Base-by-base conservation (phyloP, 2,329 filamentous ascomycete genomes). In the Fusarium sp. region DNA sequence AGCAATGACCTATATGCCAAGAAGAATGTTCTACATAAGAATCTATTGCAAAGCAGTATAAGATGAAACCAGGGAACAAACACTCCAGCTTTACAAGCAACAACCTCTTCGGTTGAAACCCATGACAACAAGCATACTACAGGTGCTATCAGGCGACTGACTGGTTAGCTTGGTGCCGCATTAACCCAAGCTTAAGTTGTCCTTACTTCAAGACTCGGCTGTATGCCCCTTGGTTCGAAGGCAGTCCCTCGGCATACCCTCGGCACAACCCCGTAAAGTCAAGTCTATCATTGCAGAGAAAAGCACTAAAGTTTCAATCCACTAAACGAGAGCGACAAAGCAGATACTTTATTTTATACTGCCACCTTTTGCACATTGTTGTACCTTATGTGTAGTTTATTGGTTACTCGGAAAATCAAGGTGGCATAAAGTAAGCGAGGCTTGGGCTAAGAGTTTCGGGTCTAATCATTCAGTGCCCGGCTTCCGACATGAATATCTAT, bases 331-430 rank as follows among this genome's bases (percentile, higher is more conserved):
- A 47, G 18, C 6, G 9, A 48, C 26, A 28, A 48, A 22, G 0
- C 1, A 48, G 20, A 31, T 48, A 48, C 26, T 8, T 11, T 1
- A 10, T 3, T 28, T 47, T 10, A 5, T 11, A 5, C 12, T 7
- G 8, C 0, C 15, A 7, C 13, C 10, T 18, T 22, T 3, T 14
- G 13, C 5, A 10, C 4, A 11, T 28, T 1, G 6, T 13, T 18
- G 45, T 47, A 47, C 26, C 26, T 28, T 0, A 6, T 22, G 5
- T 47, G 45, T 47, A 11, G 13, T 0, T 15, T 47, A 22, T 22
- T 1, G 5, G 7, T 9, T 9, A 26, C 24, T 2, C 4, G 18
- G 4, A 10, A 28, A 28, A 28, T 5, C 24, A 22, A 8, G 8
- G 24, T 17, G 8, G 3, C 18, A 28, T 10, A 22, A 47, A 3